Evolutionary conservation across 2,329 filamentous ascomycete genomes (phyloP).

Genomic region (Trichoderma citrinoviride): DNA sequence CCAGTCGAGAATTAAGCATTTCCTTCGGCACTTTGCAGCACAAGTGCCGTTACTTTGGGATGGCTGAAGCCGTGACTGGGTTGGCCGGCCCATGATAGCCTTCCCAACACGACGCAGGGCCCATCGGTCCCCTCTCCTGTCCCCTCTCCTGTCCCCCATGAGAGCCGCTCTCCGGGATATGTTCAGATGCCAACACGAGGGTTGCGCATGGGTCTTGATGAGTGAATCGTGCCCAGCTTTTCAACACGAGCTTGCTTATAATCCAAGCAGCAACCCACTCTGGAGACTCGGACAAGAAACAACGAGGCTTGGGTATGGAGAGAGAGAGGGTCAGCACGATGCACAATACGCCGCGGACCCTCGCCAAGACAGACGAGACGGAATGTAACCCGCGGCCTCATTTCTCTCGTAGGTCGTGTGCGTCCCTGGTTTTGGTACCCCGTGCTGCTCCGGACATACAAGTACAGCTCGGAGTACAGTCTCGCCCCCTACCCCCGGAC

Average conservation of each 20-base stretch:
- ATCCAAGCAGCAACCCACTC: neutral
- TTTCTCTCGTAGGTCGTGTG: neutral
- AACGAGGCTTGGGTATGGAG: neutral
- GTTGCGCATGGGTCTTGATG: neutral
- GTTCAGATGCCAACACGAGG: neutral
- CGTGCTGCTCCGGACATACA: neutral
- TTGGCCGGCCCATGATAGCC: neutral
- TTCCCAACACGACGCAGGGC: neutral
- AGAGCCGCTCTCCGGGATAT: neutral
- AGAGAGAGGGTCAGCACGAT: neutral
- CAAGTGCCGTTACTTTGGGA: conserved; percentile 14
- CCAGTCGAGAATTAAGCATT: conserved; percentile 6
- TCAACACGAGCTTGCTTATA: neutral
- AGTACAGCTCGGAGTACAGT: too few species aligned
- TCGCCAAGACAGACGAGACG: neutral
- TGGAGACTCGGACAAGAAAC: neutral
- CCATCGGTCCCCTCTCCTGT: too few species aligned
- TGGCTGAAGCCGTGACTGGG: neutral
- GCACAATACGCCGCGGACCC: neutral
- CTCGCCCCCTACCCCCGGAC: too few species aligned
- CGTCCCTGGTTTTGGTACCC: neutral
- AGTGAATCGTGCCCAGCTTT: neutral
- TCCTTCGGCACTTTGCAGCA: conserved; percentile 13
- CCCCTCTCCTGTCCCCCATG: neutral
- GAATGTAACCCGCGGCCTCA: conserved; percentile 7